A percentile compares a stretch with the other conserved stretches of the same genome.
These are phyloP conservation scores for Kwoniella shandongensis DNA, from an alignment of 768 basidiomycete genomes.

Conservation along the genomic window DNA sequence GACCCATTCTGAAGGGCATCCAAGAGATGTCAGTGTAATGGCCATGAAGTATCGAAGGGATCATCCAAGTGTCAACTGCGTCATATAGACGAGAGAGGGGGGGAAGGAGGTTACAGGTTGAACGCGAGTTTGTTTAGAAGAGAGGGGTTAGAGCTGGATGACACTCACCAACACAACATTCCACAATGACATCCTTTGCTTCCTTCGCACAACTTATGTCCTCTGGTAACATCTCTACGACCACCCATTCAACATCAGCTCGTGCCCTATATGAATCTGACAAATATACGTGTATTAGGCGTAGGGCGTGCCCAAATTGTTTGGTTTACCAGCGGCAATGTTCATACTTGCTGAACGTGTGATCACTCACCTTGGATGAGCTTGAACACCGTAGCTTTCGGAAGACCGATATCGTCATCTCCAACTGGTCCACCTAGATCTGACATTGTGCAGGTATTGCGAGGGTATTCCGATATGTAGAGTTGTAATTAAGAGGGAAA, in stretches of 20 bases:
- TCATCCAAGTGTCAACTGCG: not conserved
- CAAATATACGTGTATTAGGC: no score
- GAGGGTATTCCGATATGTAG: not conserved
- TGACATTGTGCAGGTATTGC: slow-evolving; percentile 64
- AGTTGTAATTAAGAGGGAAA: not conserved
- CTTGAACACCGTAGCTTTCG: slow-evolving; percentile 96
- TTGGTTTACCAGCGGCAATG: no score
- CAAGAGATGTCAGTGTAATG: no score
- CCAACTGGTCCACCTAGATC: slow-evolving; percentile 70
- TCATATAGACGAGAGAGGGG: no score
- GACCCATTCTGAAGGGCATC: slow-evolving; percentile 87
- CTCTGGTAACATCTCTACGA: slow-evolving; percentile 76
- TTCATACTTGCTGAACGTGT: not conserved
- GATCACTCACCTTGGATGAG: slow-evolving; percentile 76
- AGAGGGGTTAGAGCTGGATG: not conserved
- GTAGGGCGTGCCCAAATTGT: no score
- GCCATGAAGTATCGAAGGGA: not conserved
- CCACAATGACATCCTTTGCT: slow-evolving; percentile 92
- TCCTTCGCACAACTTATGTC: slow-evolving; percentile 92
- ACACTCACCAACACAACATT: slow-evolving; percentile 92
- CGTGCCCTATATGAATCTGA: no score
- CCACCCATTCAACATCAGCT: not conserved
- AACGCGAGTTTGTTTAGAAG: no score
- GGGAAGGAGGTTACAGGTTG: no score
- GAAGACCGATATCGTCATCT: slow-evolving; percentile 93